A percentile compares a stretch with the other conserved stretches of the same genome.
Conservation (phyloP, 1,284 basidiomycete genomes). For the Ustilago tritici region DNA sequence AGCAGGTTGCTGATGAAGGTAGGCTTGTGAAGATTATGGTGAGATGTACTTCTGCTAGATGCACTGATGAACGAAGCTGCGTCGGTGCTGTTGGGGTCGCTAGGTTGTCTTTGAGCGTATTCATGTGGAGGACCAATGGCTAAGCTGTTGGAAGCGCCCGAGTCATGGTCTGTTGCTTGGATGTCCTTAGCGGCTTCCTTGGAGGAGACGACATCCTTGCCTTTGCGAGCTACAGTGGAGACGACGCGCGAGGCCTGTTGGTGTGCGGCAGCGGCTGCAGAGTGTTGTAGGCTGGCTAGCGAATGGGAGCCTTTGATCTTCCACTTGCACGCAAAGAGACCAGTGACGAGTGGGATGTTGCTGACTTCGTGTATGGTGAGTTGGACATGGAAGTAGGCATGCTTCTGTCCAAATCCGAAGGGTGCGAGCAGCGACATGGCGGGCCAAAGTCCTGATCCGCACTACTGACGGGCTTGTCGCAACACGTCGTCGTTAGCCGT, state of each 20-base stretch:
- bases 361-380: constrained; percentile 79
- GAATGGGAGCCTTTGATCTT: constrained; percentile 76
- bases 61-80: constrained; percentile 28
- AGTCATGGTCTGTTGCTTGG: constrained; percentile 36
- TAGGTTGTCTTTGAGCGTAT: constrained; percentile 10
- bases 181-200: constrained; percentile 22
- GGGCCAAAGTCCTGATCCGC: not conserved
- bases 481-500: not conserved
- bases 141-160: constrained; percentile 17
- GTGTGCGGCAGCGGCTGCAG: constrained; percentile 42
- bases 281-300: constrained; percentile 45
- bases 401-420: constrained; percentile 72
- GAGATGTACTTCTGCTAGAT: constrained; percentile 16
- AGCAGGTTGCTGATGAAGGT: constrained; percentile 24
- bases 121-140: constrained; percentile 19
- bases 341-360: constrained; percentile 80
- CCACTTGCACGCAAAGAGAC: constrained; percentile 81
- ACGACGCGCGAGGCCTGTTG: constrained; percentile 30
- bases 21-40: constrained; percentile 18
- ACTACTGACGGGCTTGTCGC: not conserved
- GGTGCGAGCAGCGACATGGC: constrained; percentile 61
- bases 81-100: constrained; percentile 16
- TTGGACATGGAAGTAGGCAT: constrained; percentile 76
- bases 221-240: constrained; percentile 18
- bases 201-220: constrained; percentile 3